Base-by-base conservation (phyloP, 1,284 basidiomycete species). In the Irpex sp. region DNA sequence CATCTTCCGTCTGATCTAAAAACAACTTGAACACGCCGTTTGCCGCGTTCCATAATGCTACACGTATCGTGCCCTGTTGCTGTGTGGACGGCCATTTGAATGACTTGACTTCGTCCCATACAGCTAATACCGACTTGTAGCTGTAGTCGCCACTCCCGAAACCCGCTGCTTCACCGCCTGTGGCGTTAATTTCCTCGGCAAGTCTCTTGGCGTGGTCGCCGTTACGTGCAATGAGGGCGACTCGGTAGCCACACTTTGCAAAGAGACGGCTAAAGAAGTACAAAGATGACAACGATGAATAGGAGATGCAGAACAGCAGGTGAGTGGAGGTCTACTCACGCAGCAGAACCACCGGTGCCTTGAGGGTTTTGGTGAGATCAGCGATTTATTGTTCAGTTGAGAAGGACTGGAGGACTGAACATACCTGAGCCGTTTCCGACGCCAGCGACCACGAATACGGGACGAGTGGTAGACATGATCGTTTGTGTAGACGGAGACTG, bases 161-260 rank as follows among this genome's bases (percentile, higher is more conserved):
- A 1, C 83, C 71, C 0, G 78, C 78, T 5, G 87, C 88, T 68
- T 87, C 81, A 39, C 85, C 88, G 17, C 87, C 88, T n/a, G 76
- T 72, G 26, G 66, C 58, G 61, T 81, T 87, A 58, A 92, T 79
- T 57, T 87, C 85, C 1, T 79, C 70, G 5, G 85, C 82, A 6
- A 88, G 74, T 47, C 78, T 80, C 60, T 83, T 76, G 8, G 90
- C 76, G 19, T 78, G 71, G 19, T 85, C 83, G 1, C 77, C 72
- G 51, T 84, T 83, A 50, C 90, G 80, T 7, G 88, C 87, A 55
- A 92, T 79, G 55, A 92, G 74, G 0, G 90, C 90, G 47, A 92
- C 80, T 50, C 80, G 82, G 69, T 90, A 92, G 0, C 90, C 89
- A 39, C 82, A 75, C 69, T 84, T 83, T 4, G 86, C 79, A 65